Conservation (phyloP, 257 asterid genomes). For the Craterostigma plantagineum region DNA sequence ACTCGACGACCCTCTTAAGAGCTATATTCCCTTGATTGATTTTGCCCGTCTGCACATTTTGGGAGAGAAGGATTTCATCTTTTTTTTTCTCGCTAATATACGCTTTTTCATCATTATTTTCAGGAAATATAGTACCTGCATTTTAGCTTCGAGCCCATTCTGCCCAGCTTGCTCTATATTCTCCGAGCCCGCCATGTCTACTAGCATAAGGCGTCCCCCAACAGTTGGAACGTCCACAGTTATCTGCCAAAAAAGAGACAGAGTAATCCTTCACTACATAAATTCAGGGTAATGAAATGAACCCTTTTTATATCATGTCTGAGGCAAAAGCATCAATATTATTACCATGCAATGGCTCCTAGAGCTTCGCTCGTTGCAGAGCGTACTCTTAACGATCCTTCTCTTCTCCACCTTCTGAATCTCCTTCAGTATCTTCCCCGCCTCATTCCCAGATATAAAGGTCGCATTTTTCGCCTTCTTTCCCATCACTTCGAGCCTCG, state of each 20-base stretch:
- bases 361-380: constrained; percentile 86
- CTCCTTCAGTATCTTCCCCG: constrained; percentile 80
- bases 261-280: too few relatives aligned
- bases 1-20: constrained; percentile 81
- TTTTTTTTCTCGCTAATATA: too few relatives aligned
- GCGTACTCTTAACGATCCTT: constrained; percentile 75
- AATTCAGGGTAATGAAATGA: too few relatives aligned
- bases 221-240: constrained; percentile 93
- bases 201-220: constrained; percentile 92
- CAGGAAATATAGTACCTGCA: too few relatives aligned
- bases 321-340: too few relatives aligned
- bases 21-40: constrained; percentile 91
- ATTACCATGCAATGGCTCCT: constrained; percentile 95
- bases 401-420: constrained; percentile 92
- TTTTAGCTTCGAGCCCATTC: constrained; percentile 72
- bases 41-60: constrained; percentile 55
- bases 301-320: too few relatives aligned
- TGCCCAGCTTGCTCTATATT: constrained; percentile 98
- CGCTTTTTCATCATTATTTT: too few relatives aligned
- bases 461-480: constrained; percentile 86
- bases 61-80: too few relatives aligned
- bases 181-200: constrained; percentile 99
- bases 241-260: constrained; percentile 31
- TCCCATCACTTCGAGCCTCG: constrained; percentile 79
- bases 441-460: constrained; percentile 75